Percentiles rank a stretch among this genome's conserved stretches.
phyloP scores from a whole-genome alignment of 202 grass and related monocot genomes.

The Digitaria exilis region DNA sequence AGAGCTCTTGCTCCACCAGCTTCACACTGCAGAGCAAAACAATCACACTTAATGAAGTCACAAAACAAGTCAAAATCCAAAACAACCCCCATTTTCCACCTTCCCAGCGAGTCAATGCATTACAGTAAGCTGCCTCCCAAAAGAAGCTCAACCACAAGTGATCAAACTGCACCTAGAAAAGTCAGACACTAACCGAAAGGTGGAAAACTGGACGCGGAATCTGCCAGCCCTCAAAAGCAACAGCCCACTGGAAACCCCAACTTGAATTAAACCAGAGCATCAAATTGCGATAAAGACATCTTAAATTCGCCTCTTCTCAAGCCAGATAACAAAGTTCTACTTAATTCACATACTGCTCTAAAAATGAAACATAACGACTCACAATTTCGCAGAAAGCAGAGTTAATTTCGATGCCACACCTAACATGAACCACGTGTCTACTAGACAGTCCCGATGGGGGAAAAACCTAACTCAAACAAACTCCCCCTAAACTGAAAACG shows the following conservation, averaged over 20 bases:
- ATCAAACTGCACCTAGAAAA: conserved; percentile 21
- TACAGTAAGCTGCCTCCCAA: neutral
- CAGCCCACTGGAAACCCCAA: neutral
- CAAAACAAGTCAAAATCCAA: conserved; percentile 21
- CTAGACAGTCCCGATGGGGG: neutral
- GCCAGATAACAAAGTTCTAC: neutral
- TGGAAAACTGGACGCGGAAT: conserved; percentile 1
- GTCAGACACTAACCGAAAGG: neutral
- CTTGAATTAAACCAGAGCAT: conserved; percentile 6
- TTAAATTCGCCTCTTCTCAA: neutral
- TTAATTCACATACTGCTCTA: neutral
- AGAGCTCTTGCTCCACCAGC: conserved; percentile 95
- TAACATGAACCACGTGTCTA: neutral
- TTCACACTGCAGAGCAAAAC: conserved; percentile 72
- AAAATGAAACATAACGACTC: neutral
- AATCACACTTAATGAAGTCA: conserved; percentile 23
- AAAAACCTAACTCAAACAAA: conserved; percentile 38
- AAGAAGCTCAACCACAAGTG: neutral
- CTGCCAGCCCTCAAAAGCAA: conserved; percentile 15
- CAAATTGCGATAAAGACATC: neutral
- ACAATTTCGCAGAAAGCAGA: neutral
- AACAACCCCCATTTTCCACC: conserved; percentile 1
- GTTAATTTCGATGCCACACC: neutral
- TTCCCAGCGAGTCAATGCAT: conserved; percentile 11
- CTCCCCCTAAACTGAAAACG: conserved; percentile 33